Conservation (phyloP, 2,329 filamentous ascomycete genomes). For the Huntiella decipiens region DNA sequence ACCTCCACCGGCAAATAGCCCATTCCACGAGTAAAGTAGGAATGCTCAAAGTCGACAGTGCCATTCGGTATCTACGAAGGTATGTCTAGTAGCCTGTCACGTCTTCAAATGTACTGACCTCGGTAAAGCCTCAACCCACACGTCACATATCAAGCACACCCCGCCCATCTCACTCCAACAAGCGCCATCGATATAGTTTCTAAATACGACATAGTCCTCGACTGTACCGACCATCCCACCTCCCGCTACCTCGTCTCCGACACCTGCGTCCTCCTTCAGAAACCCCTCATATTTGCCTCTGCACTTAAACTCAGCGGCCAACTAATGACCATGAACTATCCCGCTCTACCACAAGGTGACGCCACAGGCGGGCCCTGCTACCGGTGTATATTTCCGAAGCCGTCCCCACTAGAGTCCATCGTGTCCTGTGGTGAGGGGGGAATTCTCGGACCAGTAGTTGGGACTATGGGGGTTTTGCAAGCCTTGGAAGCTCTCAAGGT, state of each 20-base stretch:
- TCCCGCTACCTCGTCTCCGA: conserved; percentile 89
- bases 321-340: conserved; percentile 71
- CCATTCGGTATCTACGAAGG: conserved; percentile 38
- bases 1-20: conserved; percentile 79
- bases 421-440: conserved; percentile 83
- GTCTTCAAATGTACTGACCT: neutral
- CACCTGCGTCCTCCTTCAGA: conserved; percentile 58
- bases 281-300: conserved; percentile 73
- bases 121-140: conserved; percentile 49
- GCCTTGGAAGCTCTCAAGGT: conserved; percentile 77
- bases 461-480: conserved; percentile 81
- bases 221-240: conserved; percentile 87
- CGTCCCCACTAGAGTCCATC: conserved; percentile 66
- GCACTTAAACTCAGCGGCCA: conserved; percentile 80
- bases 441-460: conserved; percentile 80
- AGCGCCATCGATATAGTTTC: conserved; percentile 49
- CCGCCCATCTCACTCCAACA: conserved; percentile 44
- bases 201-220: conserved; percentile 66
- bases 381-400: conserved; percentile 75
- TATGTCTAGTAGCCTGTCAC: conserved; percentile 17
- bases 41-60: conserved; percentile 64
- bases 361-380: conserved; percentile 64
- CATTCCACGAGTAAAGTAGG: conserved; percentile 56
- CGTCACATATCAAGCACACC: conserved; percentile 43
- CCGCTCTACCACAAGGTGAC: conserved; percentile 39